Base-by-base conservation (phyloP, 345 rosid species). In the Melaleuca quinquenervia region DNA sequence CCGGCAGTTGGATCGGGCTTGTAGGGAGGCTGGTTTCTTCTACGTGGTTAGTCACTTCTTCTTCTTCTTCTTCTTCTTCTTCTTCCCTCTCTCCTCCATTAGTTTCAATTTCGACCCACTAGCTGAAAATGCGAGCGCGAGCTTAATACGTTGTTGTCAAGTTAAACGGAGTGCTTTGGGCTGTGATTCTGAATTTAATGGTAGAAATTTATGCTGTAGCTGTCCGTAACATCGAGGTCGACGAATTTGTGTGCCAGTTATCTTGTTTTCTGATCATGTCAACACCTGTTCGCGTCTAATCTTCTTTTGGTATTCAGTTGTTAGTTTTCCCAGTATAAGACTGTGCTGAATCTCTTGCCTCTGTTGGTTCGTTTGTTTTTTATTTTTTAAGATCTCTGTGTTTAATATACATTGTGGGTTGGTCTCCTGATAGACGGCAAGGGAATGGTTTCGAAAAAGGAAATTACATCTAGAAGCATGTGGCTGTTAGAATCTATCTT, bases 21-120 rank as follows among this genome's bases (percentile, higher is more conserved):
- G 99, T 87, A 89, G 94, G 44, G 95, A 95, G 50, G 94, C 98
- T 27, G 98, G 98, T 20, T 97, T 97, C 90, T 97, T 97, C 92
- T 93, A 97, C 82, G 98, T 95, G 95, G 98, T 97, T 3, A 10
- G 44, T 52, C 2, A 50, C 24, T 8, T 6, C 24, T 21, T 49
- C 22, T 49, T 12, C 83, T 3, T 32, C 24, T 8, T 6, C 24
- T 21, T 49, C 22, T 49, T 12, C 83, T 3, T 32, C 36, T 7
- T 44, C 78, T 16, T 14, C 83, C 2, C 48, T 26, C 41, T 52
- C 45, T 50, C 14, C 54, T 82, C 27, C 45, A 45, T 26, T n/a
- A 24, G 53, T 36, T 51, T 32, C 75, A 27, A 36, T 15, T 18
- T 14, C 55, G 84, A 82, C 76, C 76, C 45, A 32, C 45, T 64